A percentile compares a stretch with the other conserved stretches of the same genome.
Evolutionary conservation across 345 rosid species (phyloP).

Genomic region (Erodium maritimum): DNA sequence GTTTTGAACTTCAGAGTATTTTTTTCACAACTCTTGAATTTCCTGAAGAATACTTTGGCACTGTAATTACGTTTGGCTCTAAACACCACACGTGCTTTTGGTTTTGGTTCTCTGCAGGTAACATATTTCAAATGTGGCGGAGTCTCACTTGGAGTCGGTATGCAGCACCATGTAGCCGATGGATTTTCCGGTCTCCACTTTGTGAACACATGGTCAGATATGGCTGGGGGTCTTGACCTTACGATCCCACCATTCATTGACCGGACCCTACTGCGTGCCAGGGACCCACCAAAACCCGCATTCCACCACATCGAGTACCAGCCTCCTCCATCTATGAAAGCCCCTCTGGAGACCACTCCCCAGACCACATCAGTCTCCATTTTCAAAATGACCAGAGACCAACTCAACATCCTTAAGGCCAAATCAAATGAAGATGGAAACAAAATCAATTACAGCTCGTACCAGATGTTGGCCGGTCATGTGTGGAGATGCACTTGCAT

Average conservation of each 20-base stretch:
- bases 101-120: slow-evolving; percentile 29
- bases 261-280: slow-evolving; percentile 65
- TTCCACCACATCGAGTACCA: slow-evolving; percentile 76
- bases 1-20: too few relatives aligned
- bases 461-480: slow-evolving; percentile 87
- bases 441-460: slow-evolving; percentile 59
- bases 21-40: not conserved
- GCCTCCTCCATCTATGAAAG: slow-evolving; percentile 61
- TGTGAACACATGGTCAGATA: slow-evolving; percentile 85
- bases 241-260: slow-evolving; percentile 70
- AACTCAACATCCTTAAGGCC: slow-evolving; percentile 61
- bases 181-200: slow-evolving; percentile 96
- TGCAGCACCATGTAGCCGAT: slow-evolving; percentile 93
- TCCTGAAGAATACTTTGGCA: not conserved
- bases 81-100: not conserved
- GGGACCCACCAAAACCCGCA: slow-evolving; percentile 74
- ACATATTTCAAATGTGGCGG: slow-evolving; percentile 91
- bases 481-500: slow-evolving; percentile 73
- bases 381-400: slow-evolving; percentile 54
- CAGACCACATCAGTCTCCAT: slow-evolving; percentile 45
- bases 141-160: slow-evolving; percentile 91
- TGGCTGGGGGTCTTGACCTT: slow-evolving; percentile 79
- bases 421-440: slow-evolving; percentile 72
- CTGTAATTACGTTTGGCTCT: not conserved
- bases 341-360: slow-evolving; percentile 27